Evolutionary conservation across 805 yeast species (phyloP).

Genomic region (Candida oleophila): DNA sequence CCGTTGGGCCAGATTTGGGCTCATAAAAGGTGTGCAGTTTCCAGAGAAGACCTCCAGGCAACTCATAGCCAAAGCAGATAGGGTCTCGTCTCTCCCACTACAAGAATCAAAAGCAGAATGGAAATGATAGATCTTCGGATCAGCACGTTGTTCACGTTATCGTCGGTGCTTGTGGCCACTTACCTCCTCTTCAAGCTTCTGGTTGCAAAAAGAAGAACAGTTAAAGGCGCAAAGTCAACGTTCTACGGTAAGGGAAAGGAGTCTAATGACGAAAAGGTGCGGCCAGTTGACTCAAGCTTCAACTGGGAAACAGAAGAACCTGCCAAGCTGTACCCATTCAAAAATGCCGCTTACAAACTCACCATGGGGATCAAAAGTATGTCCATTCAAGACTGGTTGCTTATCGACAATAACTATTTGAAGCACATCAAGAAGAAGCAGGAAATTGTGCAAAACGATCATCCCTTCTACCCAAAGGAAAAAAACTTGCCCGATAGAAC

Average conservation of each 20-base stretch:
- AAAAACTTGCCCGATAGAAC: constrained; percentile 29
- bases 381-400: constrained; percentile 39
- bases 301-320: constrained; percentile 24
- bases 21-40: too few relatives aligned
- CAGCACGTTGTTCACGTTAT: background rate
- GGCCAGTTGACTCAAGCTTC: constrained; percentile 20
- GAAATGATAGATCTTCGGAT: background rate
- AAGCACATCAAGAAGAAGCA: constrained; percentile 24
- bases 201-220: background rate
- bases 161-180: background rate
- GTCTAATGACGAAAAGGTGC: constrained; percentile 10
- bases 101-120: background rate
- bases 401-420: constrained; percentile 36
- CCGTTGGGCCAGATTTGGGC: too few relatives aligned
- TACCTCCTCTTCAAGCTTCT: background rate
- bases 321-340: constrained; percentile 50
- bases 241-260: background rate
- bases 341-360: constrained; percentile 55
- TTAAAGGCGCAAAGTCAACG: background rate
- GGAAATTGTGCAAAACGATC: constrained; percentile 28
- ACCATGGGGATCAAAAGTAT: constrained; percentile 58
- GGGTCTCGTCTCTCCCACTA: too few relatives aligned
- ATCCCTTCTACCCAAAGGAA: constrained; percentile 28
- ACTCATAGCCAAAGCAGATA: too few relatives aligned
- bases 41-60: too few relatives aligned